These are phyloP conservation scores for Aspergillus thermomutatus DNA, from an alignment of 2,329 filamentous ascomycete genomes.

Conservation along the genomic window DNA sequence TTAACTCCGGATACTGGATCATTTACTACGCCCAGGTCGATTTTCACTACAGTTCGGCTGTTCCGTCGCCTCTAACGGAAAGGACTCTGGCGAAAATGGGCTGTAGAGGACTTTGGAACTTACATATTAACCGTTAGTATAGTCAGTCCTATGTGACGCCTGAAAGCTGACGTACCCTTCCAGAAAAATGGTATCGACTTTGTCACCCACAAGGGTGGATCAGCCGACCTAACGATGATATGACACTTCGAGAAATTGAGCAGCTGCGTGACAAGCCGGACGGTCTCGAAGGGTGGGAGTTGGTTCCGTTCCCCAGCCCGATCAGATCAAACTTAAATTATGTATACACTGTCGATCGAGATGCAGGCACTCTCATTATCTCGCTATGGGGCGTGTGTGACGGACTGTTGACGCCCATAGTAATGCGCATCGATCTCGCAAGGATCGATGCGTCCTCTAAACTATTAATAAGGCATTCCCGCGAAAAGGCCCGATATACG, in stretches of 20 bases:
- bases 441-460: background rate
- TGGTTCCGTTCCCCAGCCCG: conserved; percentile 19
- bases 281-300: conserved; percentile 18
- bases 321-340: conserved; percentile 20
- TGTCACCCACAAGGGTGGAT: conserved; percentile 4
- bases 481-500: background rate
- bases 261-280: conserved; percentile 3
- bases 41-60: too few species aligned
- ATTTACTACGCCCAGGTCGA: too few species aligned
- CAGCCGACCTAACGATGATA: background rate
- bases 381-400: conserved; percentile 5
- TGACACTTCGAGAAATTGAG: background rate
- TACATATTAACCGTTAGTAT: conserved; percentile 6
- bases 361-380: conserved; percentile 16
- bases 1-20: too few species aligned
- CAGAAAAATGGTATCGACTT: conserved; percentile 23
- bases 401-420: background rate
- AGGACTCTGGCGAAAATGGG: too few species aligned
- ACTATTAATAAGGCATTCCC: background rate
- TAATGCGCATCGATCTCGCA: conserved; percentile 2
- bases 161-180: background rate
- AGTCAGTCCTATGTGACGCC: background rate
- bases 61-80: too few species aligned
- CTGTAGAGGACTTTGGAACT: conserved; percentile 6
- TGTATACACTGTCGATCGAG: conserved; percentile 23